These are phyloP conservation scores for Pythium guiyangense DNA, from an alignment of 352 stramenopile species.

Conservation along the genomic window DNA sequence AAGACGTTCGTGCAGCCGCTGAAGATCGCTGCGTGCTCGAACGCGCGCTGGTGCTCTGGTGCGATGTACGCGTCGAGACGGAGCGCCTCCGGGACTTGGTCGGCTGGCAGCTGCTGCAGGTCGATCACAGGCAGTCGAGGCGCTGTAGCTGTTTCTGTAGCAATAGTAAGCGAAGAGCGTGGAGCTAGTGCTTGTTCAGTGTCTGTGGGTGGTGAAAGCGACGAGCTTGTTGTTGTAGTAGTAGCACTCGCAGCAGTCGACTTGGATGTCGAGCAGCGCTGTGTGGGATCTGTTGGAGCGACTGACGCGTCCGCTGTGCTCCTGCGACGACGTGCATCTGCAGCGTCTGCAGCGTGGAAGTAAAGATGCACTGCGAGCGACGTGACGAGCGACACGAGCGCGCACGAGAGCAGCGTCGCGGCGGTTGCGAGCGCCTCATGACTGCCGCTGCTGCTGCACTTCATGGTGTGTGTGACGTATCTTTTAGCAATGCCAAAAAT, in stretches of 20 bases:
- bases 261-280: no score
- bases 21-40: slow-evolving; percentile 55
- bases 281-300: background rate
- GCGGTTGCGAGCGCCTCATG: slow-evolving; percentile 13
- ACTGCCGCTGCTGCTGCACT: background rate
- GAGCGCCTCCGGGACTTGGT: slow-evolving; percentile 31
- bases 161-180: no score
- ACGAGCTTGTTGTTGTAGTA: no score
- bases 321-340: background rate
- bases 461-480: background rate
- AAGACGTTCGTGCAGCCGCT: slow-evolving; percentile 53
- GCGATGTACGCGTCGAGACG: slow-evolving; percentile 51
- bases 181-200: no score
- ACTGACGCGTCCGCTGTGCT: background rate
- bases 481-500: slow-evolving; percentile 1
- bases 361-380: slow-evolving; percentile 36
- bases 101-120: slow-evolving; percentile 17
- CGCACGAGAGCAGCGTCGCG: slow-evolving; percentile 39
- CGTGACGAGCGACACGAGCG: slow-evolving; percentile 29
- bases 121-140: slow-evolving; percentile 15
- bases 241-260: no score
- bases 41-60: slow-evolving; percentile 28
- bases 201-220: no score
- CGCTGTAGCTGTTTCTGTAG: no score
- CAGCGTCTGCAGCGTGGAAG: slow-evolving; percentile 19